Conservation (phyloP, 73 alveolate genomes). For the Paramecium bursaria region DNA sequence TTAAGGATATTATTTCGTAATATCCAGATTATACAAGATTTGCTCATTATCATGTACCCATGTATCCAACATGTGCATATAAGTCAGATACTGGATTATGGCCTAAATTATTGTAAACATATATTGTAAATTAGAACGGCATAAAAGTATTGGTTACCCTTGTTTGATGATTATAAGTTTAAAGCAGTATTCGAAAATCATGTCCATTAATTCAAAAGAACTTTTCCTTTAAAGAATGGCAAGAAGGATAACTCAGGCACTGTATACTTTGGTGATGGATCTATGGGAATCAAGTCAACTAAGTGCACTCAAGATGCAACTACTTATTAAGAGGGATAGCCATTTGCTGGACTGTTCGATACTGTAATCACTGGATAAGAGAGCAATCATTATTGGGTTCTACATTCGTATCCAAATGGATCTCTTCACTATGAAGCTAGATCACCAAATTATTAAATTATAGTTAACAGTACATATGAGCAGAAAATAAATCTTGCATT, state of each 20-base stretch:
- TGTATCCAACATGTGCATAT: slow-evolving; percentile 68
- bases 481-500: too few species aligned
- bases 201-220: slow-evolving; percentile 73
- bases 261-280: slow-evolving; percentile 77
- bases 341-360: slow-evolving; percentile 63
- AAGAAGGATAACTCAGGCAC: slow-evolving; percentile 69
- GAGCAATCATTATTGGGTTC: slow-evolving; percentile 66
- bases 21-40: background rate
- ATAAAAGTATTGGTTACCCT: slow-evolving; percentile 73
- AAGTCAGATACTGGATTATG: slow-evolving; percentile 1
- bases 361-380: slow-evolving; percentile 29
- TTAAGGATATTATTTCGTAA: slow-evolving; percentile 21
- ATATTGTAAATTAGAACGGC: too few species aligned
- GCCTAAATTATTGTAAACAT: background rate
- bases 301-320: slow-evolving; percentile 28
- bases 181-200: slow-evolving; percentile 74
- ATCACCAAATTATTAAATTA: too few species aligned
- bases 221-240: slow-evolving; percentile 66
- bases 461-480: too few species aligned
- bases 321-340: slow-evolving; percentile 33
- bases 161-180: slow-evolving; percentile 70
- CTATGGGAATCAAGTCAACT: slow-evolving; percentile 61
- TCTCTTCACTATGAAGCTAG: background rate
- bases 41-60: slow-evolving; percentile 75
- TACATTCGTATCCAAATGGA: slow-evolving; percentile 5